Evolutionary conservation across 306 rosid genomes (phyloP).

Genomic region (Ormosia emarginata): DNA sequence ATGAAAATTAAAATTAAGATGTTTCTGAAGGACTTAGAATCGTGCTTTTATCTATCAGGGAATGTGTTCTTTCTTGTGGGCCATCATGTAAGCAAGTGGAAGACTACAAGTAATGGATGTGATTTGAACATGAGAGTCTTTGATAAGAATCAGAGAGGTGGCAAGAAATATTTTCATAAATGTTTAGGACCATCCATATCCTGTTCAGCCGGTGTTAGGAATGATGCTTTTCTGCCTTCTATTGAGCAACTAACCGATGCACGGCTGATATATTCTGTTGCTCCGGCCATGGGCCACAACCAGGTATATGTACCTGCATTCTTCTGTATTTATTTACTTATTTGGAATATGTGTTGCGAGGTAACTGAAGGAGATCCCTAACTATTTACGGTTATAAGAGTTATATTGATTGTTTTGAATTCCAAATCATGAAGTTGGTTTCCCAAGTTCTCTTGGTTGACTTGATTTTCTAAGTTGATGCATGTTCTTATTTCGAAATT

Average conservation of each 20-base stretch:
- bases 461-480: not conserved
- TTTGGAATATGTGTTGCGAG: not conserved
- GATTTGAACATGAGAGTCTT: not conserved
- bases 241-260: slow-evolving; percentile 41
- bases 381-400: not conserved
- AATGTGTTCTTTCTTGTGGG: slow-evolving; percentile 27
- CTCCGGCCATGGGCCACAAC: slow-evolving; percentile 96
- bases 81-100: slow-evolving; percentile 31
- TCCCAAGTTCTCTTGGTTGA: not conserved
- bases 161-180: slow-evolving; percentile 17
- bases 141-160: slow-evolving; percentile 17
- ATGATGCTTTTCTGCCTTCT: slow-evolving; percentile 25
- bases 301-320: slow-evolving; percentile 42
- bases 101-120: not conserved
- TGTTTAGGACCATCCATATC: slow-evolving; percentile 23
- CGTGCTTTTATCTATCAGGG: slow-evolving; percentile 39
- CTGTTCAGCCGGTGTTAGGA: slow-evolving; percentile 32
- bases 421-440: not conserved
- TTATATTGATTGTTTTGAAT: not conserved
- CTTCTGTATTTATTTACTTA: not conserved
- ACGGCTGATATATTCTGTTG: slow-evolving; percentile 68
- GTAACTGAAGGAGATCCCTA: not conserved
- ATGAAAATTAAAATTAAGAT: not conserved
- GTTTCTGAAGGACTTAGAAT: not conserved
- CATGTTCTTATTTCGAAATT: not conserved